A percentile compares a stretch with the other conserved stretches of the same genome.
These are phyloP conservation scores for Aspergillus sojae DNA, from an alignment of 2,329 filamentous ascomycete species.

Conservation along the genomic window DNA sequence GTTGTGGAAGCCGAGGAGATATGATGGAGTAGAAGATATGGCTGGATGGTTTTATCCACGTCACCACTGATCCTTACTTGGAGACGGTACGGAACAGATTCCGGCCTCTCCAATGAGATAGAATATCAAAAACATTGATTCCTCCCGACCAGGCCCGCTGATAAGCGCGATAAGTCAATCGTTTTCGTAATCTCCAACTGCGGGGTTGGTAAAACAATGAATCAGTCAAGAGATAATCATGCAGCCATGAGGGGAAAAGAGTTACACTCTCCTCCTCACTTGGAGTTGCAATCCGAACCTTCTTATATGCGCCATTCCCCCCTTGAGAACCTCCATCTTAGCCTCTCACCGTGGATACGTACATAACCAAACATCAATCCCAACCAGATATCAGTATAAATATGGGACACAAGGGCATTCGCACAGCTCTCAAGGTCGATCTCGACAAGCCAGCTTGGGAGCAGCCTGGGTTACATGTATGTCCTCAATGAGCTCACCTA, in stretches of 20 bases:
- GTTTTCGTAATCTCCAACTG: slow-evolving; percentile 7
- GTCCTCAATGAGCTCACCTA: slow-evolving; percentile 31
- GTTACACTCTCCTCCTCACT: not conserved
- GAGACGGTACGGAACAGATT: not conserved
- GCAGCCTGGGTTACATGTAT: slow-evolving; percentile 71
- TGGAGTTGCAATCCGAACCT: not conserved
- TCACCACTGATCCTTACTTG: not conserved
- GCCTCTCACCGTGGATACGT: not conserved
- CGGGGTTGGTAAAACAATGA: slow-evolving; percentile 13
- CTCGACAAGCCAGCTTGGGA: slow-evolving; percentile 71
- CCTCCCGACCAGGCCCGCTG: slow-evolving; percentile 6
- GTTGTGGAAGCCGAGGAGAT: not conserved
- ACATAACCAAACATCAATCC: not conserved
- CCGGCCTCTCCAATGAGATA: not conserved
- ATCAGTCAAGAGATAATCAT: not conserved
- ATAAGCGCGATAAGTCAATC: slow-evolving; percentile 16
- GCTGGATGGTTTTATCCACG: no score
- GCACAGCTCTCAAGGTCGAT: slow-evolving; percentile 73
- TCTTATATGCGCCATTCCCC: not conserved
- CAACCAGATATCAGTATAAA: not conserved
- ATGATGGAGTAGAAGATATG: not conserved
- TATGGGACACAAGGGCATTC: slow-evolving; percentile 55
- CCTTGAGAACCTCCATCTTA: not conserved
- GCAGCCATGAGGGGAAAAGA: not conserved
- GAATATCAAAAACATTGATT: not conserved